Percentiles rank a stretch among this genome's conserved stretches.
phyloP scores from a whole-genome alignment of 306 rosid species.

The Vigna trinervia region DNA sequence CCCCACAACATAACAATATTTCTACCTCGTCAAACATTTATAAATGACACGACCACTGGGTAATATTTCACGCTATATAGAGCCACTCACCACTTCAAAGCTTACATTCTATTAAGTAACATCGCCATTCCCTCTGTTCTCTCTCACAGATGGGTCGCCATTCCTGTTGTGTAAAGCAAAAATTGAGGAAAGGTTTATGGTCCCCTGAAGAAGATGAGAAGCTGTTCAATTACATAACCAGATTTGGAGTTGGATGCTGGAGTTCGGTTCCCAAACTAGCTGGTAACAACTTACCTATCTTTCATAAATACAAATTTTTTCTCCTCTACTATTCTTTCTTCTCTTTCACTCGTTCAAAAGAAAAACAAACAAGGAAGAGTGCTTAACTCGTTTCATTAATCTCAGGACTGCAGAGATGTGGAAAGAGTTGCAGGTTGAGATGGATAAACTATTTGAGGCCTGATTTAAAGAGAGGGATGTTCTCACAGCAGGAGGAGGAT shows the following conservation, averaged over 20 bases:
- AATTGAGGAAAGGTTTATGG: constrained; percentile 92
- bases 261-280: constrained; percentile 94
- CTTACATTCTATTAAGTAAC: constrained; percentile 28
- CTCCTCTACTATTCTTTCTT: neutral
- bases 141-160: constrained; percentile 77
- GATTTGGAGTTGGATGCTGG: constrained; percentile 98
- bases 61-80: constrained; percentile 32
- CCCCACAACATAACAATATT: constrained; percentile 39
- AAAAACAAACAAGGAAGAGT: too few species aligned
- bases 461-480: constrained; percentile 94
- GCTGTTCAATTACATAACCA: constrained; percentile 83
- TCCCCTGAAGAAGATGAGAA: constrained; percentile 99
- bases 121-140: constrained; percentile 1
- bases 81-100: neutral
- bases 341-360: neutral
- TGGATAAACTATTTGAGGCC: constrained; percentile 98
- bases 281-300: constrained; percentile 49
- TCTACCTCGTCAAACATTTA: constrained; percentile 25
- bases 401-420: constrained; percentile 89
- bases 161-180: constrained; percentile 84
- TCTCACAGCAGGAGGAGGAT: constrained; percentile 85
- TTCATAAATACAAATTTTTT: neutral
- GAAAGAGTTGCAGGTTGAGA: constrained; percentile 94
- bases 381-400: constrained; percentile 15
- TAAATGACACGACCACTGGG: constrained; percentile 40